Evolutionary conservation across 1,284 basidiomycete species (phyloP).

Genomic region (Pseudozyma pruni): DNA sequence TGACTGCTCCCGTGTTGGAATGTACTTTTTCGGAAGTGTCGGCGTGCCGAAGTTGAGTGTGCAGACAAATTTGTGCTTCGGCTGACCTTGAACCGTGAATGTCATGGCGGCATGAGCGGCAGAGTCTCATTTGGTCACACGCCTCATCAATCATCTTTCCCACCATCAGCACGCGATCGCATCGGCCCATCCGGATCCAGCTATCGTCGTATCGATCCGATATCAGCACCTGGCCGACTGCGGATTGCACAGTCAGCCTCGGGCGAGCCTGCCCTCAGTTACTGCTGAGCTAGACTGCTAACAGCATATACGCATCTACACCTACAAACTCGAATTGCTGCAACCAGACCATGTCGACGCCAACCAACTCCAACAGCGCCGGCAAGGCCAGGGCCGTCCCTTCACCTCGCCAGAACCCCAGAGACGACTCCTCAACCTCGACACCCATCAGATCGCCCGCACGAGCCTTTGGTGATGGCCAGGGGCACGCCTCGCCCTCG

Average conservation of each 20-base stretch:
- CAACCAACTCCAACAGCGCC: conserved; percentile 26
- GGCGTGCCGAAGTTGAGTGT: conserved; percentile 7
- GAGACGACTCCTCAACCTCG: conserved; percentile 5
- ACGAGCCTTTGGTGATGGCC: conserved; percentile 24
- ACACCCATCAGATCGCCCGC: conserved; percentile 42
- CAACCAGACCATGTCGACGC: conserved; percentile 32
- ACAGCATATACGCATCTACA: neutral
- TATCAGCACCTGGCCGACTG: no score
- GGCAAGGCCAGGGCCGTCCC: conserved; percentile 41
- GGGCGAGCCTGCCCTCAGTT: no score
- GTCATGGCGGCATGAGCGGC: no score
- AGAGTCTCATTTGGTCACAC: neutral
- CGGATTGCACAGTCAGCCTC: no score
- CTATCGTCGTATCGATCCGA: no score
- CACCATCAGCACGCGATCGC: neutral
- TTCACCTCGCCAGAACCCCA: conserved; percentile 5
- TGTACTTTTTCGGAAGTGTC: conserved; percentile 34
- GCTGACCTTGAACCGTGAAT: neutral
- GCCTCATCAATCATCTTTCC: neutral
- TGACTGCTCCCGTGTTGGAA: conserved; percentile 1
- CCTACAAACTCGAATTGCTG: neutral
- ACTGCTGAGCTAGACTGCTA: neutral
- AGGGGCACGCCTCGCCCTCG: conserved; percentile 35
- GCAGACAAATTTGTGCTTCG: no score
- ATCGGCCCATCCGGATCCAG: no score